Evolutionary conservation across 2,329 filamentous ascomycete species (phyloP).

Genomic region (Polytolypa hystricis): DNA sequence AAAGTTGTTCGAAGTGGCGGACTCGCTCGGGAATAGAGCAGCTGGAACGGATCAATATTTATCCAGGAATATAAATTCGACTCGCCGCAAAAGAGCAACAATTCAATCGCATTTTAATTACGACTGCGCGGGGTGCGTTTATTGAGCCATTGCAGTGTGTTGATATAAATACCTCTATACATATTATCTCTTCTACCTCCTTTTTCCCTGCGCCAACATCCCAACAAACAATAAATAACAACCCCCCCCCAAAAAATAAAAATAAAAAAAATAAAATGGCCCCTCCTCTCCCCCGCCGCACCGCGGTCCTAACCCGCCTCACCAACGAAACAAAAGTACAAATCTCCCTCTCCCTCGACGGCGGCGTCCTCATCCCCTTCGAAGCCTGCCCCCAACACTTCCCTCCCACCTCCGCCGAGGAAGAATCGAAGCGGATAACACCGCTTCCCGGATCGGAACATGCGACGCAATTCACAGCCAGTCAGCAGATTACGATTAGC

Average conservation of each 20-base stretch:
- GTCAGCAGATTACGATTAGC: constrained; percentile 75
- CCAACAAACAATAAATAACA: no score
- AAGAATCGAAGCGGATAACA: constrained; percentile 35
- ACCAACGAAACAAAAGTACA: constrained; percentile 99
- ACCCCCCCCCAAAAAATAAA: neutral
- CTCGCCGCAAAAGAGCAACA: no score
- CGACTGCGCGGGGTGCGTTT: no score
- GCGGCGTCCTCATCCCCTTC: constrained; percentile 50
- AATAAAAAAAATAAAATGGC: neutral
- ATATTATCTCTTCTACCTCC: neutral
- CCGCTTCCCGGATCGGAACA: constrained; percentile 47
- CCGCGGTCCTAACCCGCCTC: constrained; percentile 69
- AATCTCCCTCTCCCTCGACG: constrained; percentile 84
- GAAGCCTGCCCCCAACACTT: constrained; percentile 40
- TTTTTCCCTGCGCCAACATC: neutral
- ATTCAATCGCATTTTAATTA: no score
- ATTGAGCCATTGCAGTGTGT: no score
- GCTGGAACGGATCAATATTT: no score
- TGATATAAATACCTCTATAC: no score
- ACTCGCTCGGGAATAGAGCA: no score
- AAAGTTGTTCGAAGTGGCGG: no score
- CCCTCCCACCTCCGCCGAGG: constrained; percentile 47
- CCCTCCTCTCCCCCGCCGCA: constrained; percentile 51
- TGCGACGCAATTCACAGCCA: constrained; percentile 71
- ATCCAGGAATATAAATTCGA: no score